Evolutionary conservation across 148 eudicot species (phyloP), one percentile per base, ranked within the genome.

Genomic region (Simmondsia chinensis): DNA sequence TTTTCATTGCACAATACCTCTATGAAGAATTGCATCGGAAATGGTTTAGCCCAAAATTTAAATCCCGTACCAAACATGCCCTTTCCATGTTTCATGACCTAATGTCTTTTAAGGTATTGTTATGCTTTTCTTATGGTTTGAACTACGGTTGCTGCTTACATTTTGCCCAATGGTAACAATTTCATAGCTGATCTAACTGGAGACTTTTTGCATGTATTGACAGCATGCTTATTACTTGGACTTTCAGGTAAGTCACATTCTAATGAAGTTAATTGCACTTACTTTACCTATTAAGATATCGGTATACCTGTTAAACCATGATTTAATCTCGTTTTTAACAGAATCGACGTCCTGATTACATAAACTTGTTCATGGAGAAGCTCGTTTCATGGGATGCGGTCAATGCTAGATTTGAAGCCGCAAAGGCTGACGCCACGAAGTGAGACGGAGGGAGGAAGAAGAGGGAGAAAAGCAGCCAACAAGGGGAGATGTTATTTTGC

Each of bases 161-260:
- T n/a, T n/a, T n/a, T n/a, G n/a, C n/a, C n/a, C n/a, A n/a, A n/a
- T n/a, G n/a, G n/a, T n/a, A n/a, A n/a, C n/a, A n/a, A n/a, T n/a
- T n/a, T n/a, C n/a, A n/a, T n/a, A n/a, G n/a, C n/a, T n/a, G n/a
- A n/a, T n/a, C n/a, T n/a, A n/a, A n/a, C n/a, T n/a, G n/a, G n/a
- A n/a, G n/a, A n/a, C 44, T 56, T 56, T 39, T 38, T 9, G 17
- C 36, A 39, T 34, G 46, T 35, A 9, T 54, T 45, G 33, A 48
- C 88, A 80, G 89, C 99, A 91, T 66, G 95, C 95, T 31, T 91
- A 91, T 62, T 91, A 85, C 79, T 74, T 91, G 31, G 99, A 86
- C 63, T 91, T 36, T 60, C 86, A 79, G 95, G 99, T 86, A 43
- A 66, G 59, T 36, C 19, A 10, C 17, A 7, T n/a, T 28, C 8